Conservation (phyloP, 768 basidiomycete genomes). For the Hortiboletus flavorubellus region DNA sequence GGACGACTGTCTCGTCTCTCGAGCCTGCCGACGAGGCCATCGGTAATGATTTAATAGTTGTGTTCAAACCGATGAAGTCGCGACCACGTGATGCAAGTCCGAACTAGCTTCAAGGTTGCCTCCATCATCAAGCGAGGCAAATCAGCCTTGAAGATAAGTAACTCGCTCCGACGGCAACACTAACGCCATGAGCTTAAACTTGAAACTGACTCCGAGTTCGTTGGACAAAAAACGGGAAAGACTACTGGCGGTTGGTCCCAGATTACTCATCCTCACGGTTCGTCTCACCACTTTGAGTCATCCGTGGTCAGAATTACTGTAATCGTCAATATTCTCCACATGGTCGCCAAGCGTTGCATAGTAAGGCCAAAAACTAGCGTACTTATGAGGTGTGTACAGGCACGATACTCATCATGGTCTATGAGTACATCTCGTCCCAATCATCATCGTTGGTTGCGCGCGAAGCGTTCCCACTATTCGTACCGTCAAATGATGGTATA, state of each 20-base stretch:
- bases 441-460: slow-evolving; percentile 46
- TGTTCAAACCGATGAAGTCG: neutral
- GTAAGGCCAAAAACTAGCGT: too few species aligned
- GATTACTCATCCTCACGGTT: too few species aligned
- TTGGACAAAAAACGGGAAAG: slow-evolving; percentile 1
- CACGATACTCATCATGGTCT: neutral
- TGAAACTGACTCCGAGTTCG: slow-evolving; percentile 2
- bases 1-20: slow-evolving; percentile 51
- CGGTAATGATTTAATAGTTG: too few species aligned
- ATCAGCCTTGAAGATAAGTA: too few species aligned
- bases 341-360: too few species aligned
- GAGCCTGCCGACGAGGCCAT: slow-evolving; percentile 18
- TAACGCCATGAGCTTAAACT: neutral
- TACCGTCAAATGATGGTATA: slow-evolving; percentile 11
- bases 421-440: slow-evolving; percentile 66
- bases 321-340: too few species aligned
- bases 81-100: slow-evolving; percentile 9
- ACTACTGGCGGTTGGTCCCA: too few species aligned
- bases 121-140: too few species aligned
- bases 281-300: too few species aligned
- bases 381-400: neutral
- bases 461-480: slow-evolving; percentile 6
- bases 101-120: too few species aligned
- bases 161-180: too few species aligned
- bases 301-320: too few species aligned